Evolutionary conservation across 768 basidiomycete species (phyloP).

Genomic region (Mycena crocata): DNA sequence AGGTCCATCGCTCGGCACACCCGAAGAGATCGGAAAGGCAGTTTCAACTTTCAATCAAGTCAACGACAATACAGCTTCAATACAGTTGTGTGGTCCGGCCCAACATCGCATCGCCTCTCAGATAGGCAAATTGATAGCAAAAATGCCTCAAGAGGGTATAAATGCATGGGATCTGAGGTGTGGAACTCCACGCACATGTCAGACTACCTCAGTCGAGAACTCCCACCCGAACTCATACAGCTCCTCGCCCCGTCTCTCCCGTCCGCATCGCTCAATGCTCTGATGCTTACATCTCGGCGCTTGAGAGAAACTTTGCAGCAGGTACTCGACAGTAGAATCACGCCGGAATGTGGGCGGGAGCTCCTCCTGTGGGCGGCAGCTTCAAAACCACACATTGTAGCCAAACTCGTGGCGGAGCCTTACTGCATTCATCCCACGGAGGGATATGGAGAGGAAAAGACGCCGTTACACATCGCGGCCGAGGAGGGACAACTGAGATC

Average conservation of each 20-base stretch:
- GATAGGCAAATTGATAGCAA: too few relatives aligned
- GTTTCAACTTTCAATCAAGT: neutral
- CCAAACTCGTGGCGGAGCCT: conserved; percentile 11
- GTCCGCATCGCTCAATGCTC: neutral
- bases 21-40: neutral
- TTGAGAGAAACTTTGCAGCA: conserved; percentile 5
- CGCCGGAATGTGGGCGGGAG: neutral
- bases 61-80: too few relatives aligned
- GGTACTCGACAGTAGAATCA: conserved; percentile 12
- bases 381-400: conserved; percentile 15
- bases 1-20: too few relatives aligned
- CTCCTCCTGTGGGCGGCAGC: conserved; percentile 11
- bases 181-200: too few relatives aligned
- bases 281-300: neutral
- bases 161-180: too few relatives aligned
- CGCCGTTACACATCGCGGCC: conserved; percentile 16
- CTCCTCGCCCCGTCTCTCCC: neutral
- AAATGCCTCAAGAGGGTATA: too few relatives aligned
- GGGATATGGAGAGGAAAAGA: too few relatives aligned
- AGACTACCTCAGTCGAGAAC: neutral
- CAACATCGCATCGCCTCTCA: too few relatives aligned
- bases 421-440: neutral
- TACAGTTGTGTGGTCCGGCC: too few relatives aligned
- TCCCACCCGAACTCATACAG: conserved; percentile 13
- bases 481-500: neutral